Percentiles rank a stretch among this genome's conserved stretches.
Conservation (phyloP, 805 yeast genomes). For the Candida chilensis region DNA sequence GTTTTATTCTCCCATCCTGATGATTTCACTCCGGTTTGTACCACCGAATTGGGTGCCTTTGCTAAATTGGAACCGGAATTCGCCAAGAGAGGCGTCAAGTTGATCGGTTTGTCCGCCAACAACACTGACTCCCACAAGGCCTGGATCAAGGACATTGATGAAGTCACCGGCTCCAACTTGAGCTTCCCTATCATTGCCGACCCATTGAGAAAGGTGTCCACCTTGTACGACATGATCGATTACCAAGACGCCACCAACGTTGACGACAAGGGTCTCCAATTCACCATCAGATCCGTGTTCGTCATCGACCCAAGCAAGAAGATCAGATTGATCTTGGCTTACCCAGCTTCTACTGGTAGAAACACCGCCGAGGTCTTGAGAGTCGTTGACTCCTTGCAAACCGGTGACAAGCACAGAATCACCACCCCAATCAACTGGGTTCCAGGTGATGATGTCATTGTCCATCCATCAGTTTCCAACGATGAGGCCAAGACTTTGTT, state of each 20-base stretch:
- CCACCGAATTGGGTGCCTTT: constrained; percentile 72
- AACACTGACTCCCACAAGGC: constrained; percentile 49
- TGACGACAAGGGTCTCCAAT: constrained; percentile 53
- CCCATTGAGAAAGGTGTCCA: constrained; percentile 49
- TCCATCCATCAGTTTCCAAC: constrained; percentile 56
- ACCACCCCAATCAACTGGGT: constrained; percentile 72
- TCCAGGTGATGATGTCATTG: constrained; percentile 65
- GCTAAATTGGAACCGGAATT: constrained; percentile 66
- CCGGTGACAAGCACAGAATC: constrained; percentile 49
- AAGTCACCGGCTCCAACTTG: constrained; percentile 48
- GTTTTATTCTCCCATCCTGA: constrained; percentile 71
- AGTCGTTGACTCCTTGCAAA: constrained; percentile 62
- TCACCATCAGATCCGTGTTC: constrained; percentile 66
- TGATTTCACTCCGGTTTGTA: constrained; percentile 74
- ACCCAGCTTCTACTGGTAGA: constrained; percentile 71
- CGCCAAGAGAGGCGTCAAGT: constrained; percentile 51
- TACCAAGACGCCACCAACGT: constrained; percentile 60
- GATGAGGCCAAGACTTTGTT: constrained; percentile 50
- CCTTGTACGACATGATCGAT: constrained; percentile 62
- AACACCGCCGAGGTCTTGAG: constrained; percentile 69
- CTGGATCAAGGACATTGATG: constrained; percentile 70
- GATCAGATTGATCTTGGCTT: constrained; percentile 52
- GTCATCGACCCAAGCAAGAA: constrained; percentile 61
- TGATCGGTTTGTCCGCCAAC: constrained; percentile 64
- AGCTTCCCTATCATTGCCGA: constrained; percentile 66